Evolutionary conservation across 1,284 basidiomycete species (phyloP), one percentile per base, ranked within the genome.

Genomic region (Neolentinus lepideus): DNA sequence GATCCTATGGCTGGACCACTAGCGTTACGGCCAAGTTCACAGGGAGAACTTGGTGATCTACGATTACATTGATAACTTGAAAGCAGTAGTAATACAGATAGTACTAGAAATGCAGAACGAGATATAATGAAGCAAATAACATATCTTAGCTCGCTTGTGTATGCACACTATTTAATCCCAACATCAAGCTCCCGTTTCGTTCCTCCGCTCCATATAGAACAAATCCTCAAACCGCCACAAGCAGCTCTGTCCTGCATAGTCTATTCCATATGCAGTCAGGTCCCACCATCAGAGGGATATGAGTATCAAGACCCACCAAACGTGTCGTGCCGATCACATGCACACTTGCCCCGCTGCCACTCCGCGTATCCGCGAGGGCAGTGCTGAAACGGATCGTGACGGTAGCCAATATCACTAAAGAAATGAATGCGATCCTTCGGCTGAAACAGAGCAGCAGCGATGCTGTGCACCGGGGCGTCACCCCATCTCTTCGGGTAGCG

Each of bases 381-480:
- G 26, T 54, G 52, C 33, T 38, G 26, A 35, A 89, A 90, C n/a
- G 88, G 88, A 59, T 88, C 84, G 57, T 90, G 88, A 46, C 81
- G 77, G 65, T 89, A 90, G 14, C 83, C 78, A 46, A 75, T 77
- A 57, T 79, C 77, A 57, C 67, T 76, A 72, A 93, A 92, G 71
- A 90, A 92, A 67, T 92, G 85, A 54, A 94, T 81, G 67, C 94
- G 86, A 8, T 90, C 85, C 64, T 88, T 91, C 57, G 75, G 78
- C 1, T 87, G 87, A 63, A 94, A 90, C 26, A 94, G 75, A 0
- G 90, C 85, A 0, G 89, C 92, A 31, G 86, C 93, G 61, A 95
- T 91, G 55, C 84, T 88, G 64, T 93, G 90, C 8, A 94, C 80
- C 2, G 91, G 92, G 8, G 93, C 92, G 66, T 94, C 92, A 54